phyloP scores from a whole-genome alignment of 1,284 basidiomycete genomes.

The Boletus sp. region DNA sequence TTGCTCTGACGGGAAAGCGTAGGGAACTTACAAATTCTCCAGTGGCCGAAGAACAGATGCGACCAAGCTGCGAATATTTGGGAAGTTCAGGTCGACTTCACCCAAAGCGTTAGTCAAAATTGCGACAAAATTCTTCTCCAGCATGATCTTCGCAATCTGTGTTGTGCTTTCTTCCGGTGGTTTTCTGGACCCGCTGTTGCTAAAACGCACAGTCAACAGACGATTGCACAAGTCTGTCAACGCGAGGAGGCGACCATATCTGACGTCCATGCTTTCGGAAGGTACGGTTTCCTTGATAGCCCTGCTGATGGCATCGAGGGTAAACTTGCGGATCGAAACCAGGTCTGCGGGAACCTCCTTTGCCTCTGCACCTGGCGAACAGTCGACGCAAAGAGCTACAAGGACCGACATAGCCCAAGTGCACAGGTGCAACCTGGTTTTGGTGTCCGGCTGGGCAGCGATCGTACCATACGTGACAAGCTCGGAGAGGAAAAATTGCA shows the following conservation, averaged over 20 bases:
- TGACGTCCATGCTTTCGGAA: conserved; percentile 66
- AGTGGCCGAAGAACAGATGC: conserved; percentile 85
- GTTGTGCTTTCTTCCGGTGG: conserved; percentile 78
- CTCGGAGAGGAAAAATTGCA: conserved; percentile 76
- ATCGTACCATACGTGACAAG: conserved; percentile 76
- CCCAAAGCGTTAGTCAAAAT: conserved; percentile 85
- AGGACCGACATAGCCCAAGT: conserved; percentile 91
- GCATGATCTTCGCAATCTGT: conserved; percentile 95
- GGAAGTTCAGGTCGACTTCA: conserved; percentile 95
- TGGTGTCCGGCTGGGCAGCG: conserved; percentile 51
- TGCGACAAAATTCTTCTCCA: conserved; percentile 95
- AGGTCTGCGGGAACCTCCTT: conserved; percentile 80
- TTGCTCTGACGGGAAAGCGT: neutral
- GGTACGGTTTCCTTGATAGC: conserved; percentile 80
- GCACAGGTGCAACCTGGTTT: conserved; percentile 62
- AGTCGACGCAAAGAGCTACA: conserved; percentile 89
- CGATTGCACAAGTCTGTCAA: conserved; percentile 87
- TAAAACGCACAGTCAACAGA: conserved; percentile 77
- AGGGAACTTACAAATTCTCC: conserved; percentile 73
- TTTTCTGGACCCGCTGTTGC: conserved; percentile 52
- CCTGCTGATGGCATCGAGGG: conserved; percentile 85
- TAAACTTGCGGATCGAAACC: conserved; percentile 81
- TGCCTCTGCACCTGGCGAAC: conserved; percentile 56
- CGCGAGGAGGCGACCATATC: conserved; percentile 88
- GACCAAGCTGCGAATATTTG: conserved; percentile 83